These are phyloP conservation scores for Lycium barbarum DNA, from an alignment of 257 asterid genomes.

Conservation along the genomic window DNA sequence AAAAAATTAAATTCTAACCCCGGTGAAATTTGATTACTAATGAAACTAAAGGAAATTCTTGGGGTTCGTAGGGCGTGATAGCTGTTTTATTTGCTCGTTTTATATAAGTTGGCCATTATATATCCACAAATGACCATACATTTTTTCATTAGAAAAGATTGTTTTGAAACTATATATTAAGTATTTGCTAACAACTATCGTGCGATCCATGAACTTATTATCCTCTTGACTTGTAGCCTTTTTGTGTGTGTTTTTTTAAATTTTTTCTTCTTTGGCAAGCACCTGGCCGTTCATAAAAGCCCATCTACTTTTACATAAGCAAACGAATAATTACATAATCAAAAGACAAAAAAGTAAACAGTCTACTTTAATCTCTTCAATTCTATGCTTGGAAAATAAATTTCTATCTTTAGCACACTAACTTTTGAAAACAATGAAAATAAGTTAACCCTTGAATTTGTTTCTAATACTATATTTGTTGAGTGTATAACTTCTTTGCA, in stretches of 20 bases:
- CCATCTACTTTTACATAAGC: not conserved
- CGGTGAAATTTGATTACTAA: not conserved
- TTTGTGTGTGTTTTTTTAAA: not conserved
- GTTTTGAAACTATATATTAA: constrained; percentile 10
- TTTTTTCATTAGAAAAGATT: not conserved
- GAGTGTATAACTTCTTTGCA: not conserved
- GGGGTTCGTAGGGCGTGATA: not conserved
- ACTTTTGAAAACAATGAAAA: not conserved
- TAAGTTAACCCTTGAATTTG: not conserved
- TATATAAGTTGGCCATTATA: not conserved
- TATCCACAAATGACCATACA: constrained; percentile 1
- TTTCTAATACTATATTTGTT: not conserved
- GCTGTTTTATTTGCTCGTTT: not conserved
- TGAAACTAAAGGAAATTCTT: not conserved
- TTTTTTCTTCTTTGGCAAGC: not conserved
- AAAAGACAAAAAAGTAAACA: not conserved
- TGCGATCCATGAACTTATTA: constrained; percentile 14
- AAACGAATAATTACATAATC: not conserved
- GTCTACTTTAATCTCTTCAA: not conserved
- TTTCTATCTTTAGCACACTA: not conserved
- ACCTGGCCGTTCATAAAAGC: constrained; percentile 4
- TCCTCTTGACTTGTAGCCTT: not conserved
- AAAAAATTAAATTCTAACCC: not conserved
- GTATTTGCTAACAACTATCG: not conserved
- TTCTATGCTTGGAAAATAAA: not conserved